phyloP scores from a whole-genome alignment of 108 stramenopile genomes.

The Cylindrotheca fusiformis region DNA sequence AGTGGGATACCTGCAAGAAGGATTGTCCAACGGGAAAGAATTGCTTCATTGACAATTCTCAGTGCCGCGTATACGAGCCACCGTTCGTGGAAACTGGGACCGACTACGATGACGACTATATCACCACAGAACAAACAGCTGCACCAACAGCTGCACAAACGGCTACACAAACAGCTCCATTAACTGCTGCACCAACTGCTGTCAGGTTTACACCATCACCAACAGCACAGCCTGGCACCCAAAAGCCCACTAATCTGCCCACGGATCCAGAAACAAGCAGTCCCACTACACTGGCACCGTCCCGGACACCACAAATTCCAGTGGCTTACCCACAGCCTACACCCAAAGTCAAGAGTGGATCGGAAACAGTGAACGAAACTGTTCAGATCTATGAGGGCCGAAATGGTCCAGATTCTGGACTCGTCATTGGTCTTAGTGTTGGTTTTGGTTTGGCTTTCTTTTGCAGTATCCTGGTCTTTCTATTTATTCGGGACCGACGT shows the following conservation, averaged over 20 bases:
- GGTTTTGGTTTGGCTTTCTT: neutral
- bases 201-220: neutral
- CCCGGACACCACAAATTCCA: neutral
- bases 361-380: conserved; percentile 1
- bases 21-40: neutral
- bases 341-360: neutral
- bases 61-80: neutral
- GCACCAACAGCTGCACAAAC: neutral
- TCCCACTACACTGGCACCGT: neutral
- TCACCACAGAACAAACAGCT: too few relatives aligned
- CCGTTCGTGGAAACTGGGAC: neutral
- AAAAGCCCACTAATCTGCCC: neutral
- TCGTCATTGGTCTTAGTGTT: neutral
- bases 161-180: neutral
- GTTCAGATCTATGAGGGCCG: conserved; percentile 8
- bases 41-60: neutral
- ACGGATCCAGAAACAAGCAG: neutral
- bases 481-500: neutral
- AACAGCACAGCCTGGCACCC: neutral
- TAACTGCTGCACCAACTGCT: neutral
- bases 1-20: conserved; percentile 32
- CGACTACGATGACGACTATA: neutral
- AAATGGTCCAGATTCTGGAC: neutral
- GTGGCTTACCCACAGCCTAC: neutral
- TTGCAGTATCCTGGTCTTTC: neutral